Conservation (phyloP, 139 green algal species). For the Monoraphidium neglectum region DNA sequence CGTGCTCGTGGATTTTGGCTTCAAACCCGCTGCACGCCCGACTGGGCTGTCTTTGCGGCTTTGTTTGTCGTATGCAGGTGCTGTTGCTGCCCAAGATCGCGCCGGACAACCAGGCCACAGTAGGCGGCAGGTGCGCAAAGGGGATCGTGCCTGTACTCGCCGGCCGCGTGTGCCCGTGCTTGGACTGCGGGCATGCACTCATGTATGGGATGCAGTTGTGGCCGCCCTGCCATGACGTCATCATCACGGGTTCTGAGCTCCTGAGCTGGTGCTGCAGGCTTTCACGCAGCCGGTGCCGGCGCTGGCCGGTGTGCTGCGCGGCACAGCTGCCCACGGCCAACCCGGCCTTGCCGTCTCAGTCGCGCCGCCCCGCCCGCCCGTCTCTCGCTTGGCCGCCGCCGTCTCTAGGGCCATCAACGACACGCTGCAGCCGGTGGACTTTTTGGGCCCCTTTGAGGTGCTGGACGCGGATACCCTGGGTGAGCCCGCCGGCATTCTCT, state of each 20-base stretch:
- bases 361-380: too few species aligned
- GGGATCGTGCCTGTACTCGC: background rate
- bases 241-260: background rate
- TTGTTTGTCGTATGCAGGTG: too few species aligned
- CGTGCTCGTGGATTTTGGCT: too few species aligned
- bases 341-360: background rate
- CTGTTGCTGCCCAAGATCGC: constrained; percentile 35
- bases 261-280: background rate
- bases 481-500: background rate
- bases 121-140: background rate
- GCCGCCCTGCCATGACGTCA: too few species aligned
- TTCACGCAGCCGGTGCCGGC: background rate
- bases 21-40: too few species aligned
- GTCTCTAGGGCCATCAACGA: constrained; percentile 24
- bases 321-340: background rate
- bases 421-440: constrained; percentile 7
- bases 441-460: constrained; percentile 24
- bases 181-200: background rate
- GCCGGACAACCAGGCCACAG: background rate
- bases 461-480: constrained; percentile 17
- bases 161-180: background rate
- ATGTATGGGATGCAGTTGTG: background rate
- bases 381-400: too few species aligned
- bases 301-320: too few species aligned
- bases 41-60: too few species aligned